A percentile compares a stretch with the other conserved stretches of the same genome.
These are phyloP conservation scores for Debaryomyces tyrocola DNA, from an alignment of 805 yeast species.

Conservation along the genomic window DNA sequence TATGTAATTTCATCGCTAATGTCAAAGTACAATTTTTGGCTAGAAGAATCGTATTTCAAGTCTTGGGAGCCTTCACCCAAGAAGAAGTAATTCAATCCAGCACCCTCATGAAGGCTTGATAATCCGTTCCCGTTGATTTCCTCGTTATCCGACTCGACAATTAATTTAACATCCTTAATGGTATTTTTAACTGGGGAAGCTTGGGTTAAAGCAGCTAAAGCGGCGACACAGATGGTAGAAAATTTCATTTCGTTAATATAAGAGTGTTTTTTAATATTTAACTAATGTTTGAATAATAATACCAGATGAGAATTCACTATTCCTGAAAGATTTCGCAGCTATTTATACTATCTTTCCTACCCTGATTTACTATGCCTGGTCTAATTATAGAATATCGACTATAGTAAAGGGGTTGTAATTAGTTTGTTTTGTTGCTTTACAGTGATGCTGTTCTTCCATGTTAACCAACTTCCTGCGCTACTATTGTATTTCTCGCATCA, in stretches of 20 bases:
- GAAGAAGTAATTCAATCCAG: constrained; percentile 43
- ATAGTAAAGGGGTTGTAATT: too few relatives aligned
- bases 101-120: constrained; percentile 42
- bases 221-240: background rate
- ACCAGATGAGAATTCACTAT: too few relatives aligned
- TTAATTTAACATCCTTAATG: constrained; percentile 14
- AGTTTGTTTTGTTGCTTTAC: too few relatives aligned
- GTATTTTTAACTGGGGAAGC: background rate
- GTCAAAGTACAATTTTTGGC: background rate
- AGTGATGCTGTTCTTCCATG: too few relatives aligned
- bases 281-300: too few relatives aligned
- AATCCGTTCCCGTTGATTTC: constrained; percentile 28
- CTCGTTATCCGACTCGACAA: constrained; percentile 22
- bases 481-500: too few relatives aligned
- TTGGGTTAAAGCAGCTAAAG: background rate
- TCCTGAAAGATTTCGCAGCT: too few relatives aligned
- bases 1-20: background rate
- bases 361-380: too few relatives aligned
- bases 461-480: too few relatives aligned
- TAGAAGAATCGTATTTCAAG: constrained; percentile 16
- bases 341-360: too few relatives aligned
- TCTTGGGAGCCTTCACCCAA: constrained; percentile 19
- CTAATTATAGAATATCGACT: too few relatives aligned
- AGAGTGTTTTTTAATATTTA: too few relatives aligned
- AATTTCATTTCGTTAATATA: background rate